Evolutionary conservation across 2,329 filamentous ascomycete genomes (phyloP).

Genomic region (Fusarium musae): DNA sequence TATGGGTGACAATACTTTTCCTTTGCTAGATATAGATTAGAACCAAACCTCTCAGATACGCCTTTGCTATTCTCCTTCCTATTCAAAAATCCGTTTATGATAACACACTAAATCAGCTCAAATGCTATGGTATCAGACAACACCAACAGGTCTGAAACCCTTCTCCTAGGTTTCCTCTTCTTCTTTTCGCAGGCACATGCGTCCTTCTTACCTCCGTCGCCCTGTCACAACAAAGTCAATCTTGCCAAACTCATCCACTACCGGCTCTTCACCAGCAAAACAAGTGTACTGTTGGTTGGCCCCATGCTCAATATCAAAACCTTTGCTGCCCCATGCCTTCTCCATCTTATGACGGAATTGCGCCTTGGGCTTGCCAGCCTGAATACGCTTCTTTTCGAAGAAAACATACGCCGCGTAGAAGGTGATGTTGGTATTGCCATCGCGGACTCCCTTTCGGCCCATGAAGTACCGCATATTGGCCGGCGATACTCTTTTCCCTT

Average conservation of each 20-base stretch:
- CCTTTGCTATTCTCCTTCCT: neutral
- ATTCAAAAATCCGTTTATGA: neutral
- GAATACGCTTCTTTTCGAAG: conserved; percentile 68
- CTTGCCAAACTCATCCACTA: conserved; percentile 38
- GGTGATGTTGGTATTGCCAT: conserved; percentile 59
- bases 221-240: conserved; percentile 12
- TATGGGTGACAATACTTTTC: conserved; percentile 67
- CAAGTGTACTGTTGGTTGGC: conserved; percentile 15
- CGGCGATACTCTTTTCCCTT: conserved; percentile 53
- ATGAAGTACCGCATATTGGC: conserved; percentile 62
- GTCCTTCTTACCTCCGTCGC: neutral
- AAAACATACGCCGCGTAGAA: conserved; percentile 68
- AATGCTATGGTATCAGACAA: neutral
- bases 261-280: conserved; percentile 6
- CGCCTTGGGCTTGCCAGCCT: conserved; percentile 62
- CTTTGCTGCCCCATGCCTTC: conserved; percentile 41
- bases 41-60: neutral
- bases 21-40: conserved; percentile 61
- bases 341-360: conserved; percentile 65
- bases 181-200: neutral
- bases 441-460: conserved; percentile 57
- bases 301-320: conserved; percentile 40
- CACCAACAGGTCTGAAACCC: neutral
- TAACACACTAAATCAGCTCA: neutral
- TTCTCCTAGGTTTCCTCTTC: neutral